Conservation (phyloP, 257 asterid species). For the Ilex asprella region DNA sequence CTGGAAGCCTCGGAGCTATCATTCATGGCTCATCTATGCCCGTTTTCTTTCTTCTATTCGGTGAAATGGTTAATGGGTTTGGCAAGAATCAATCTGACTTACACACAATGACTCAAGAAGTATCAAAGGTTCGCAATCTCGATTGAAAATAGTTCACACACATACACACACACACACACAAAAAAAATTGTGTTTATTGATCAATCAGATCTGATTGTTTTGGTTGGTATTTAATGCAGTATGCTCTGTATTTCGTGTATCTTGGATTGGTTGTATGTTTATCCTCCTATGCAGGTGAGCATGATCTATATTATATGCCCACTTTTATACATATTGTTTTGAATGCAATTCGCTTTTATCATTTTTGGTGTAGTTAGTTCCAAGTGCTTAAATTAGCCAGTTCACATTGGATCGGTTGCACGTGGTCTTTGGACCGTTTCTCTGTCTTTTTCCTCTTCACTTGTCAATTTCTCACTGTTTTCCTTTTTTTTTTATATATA, state of each 20-base stretch:
- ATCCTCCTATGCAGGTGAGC: conserved; percentile 93
- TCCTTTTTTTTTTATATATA: conserved; percentile 23
- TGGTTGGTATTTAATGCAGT: conserved; percentile 43
- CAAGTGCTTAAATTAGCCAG: conserved; percentile 19
- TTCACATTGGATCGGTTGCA: conserved; percentile 56
- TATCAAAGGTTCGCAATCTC: conserved; percentile 43
- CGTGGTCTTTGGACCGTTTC: conserved; percentile 93
- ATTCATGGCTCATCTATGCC: conserved; percentile 98
- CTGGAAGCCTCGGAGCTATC: conserved; percentile 63
- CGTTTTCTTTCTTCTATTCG: conserved; percentile 87
- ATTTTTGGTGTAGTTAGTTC: not conserved
- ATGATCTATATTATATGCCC: conserved; percentile 14
- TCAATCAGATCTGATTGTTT: conserved; percentile 14
- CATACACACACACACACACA: not conserved
- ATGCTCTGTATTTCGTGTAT: conserved; percentile 89
- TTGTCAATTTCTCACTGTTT: conserved; percentile 39
- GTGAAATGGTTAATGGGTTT: conserved; percentile 93
- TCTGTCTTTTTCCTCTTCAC: conserved; percentile 61
- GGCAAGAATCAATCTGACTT: conserved; percentile 93
- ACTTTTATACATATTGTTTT: not conserved
- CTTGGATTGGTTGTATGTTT: conserved; percentile 89
- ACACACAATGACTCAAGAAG: conserved; percentile 60
- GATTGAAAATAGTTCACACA: not conserved
- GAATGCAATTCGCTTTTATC: conserved; percentile 8
- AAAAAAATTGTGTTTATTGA: too few species aligned